Percentiles rank a stretch among this genome's conserved stretches.
Evolutionary conservation across 306 rosid genomes (phyloP).

Genomic region (Begonia fuchsioides): DNA sequence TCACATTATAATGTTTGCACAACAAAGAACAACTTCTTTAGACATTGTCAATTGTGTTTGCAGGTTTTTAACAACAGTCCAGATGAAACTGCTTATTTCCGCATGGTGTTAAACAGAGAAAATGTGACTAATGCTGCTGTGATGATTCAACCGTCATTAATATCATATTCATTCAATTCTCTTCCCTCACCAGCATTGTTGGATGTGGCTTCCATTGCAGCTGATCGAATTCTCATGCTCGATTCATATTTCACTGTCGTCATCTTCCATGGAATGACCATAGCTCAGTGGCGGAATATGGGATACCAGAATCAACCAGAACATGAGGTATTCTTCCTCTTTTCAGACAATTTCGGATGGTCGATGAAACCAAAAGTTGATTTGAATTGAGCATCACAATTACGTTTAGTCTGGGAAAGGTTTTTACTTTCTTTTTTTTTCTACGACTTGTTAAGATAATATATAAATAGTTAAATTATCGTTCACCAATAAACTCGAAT

Average conservation of each 20-base stretch:
- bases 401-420: background rate
- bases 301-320: constrained; percentile 90
- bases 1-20: too few species aligned
- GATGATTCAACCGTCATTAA: constrained; percentile 90
- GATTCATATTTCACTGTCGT: constrained; percentile 94
- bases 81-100: constrained; percentile 95
- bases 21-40: background rate
- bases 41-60: constrained; percentile 13
- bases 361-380: background rate
- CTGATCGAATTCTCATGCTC: constrained; percentile 77
- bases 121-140: constrained; percentile 88
- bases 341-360: constrained; percentile 1
- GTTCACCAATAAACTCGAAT: too few species aligned
- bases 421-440: too few species aligned
- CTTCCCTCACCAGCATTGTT: constrained; percentile 81
- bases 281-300: constrained; percentile 98
- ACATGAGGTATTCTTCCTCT: constrained; percentile 48
- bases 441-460: too few species aligned
- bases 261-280: constrained; percentile 92
- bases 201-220: constrained; percentile 88
- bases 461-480: too few species aligned
- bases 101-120: constrained; percentile 85
- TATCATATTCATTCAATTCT: constrained; percentile 80
- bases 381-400: background rate
- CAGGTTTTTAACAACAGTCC: constrained; percentile 99